Evolutionary conservation across 2,329 filamentous ascomycete genomes (phyloP).

Genomic region (Bipolaris victoriae): DNA sequence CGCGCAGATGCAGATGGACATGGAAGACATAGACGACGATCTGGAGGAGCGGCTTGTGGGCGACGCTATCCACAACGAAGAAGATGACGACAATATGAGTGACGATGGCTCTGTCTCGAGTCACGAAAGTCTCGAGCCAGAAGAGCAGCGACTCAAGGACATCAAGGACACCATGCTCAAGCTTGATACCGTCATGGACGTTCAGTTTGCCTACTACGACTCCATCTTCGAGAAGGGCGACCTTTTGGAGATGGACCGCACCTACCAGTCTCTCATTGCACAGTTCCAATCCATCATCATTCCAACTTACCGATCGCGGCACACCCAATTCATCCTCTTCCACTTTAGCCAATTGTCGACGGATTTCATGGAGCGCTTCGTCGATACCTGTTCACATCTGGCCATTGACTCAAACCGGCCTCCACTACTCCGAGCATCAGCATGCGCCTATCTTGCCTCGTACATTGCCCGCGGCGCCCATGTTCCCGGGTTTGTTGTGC

Average conservation of each 20-base stretch:
- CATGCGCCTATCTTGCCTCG: slow-evolving; percentile 89
- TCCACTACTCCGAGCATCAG: slow-evolving; percentile 77
- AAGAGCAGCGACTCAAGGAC: slow-evolving; percentile 67
- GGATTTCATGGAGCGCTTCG: slow-evolving; percentile 80
- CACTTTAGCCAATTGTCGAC: slow-evolving; percentile 88
- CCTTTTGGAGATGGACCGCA: slow-evolving; percentile 68
- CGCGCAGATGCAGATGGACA: slow-evolving; percentile 89
- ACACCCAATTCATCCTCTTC: slow-evolving; percentile 95
- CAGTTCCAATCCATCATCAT: slow-evolving; percentile 90
- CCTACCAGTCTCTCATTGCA: slow-evolving; percentile 78
- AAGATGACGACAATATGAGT: slow-evolving; percentile 62
- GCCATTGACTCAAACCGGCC: slow-evolving; percentile 69
- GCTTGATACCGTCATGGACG: slow-evolving; percentile 87
- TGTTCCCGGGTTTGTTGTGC: slow-evolving; percentile 76
- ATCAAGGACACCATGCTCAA: slow-evolving; percentile 86
- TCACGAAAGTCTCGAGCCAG: slow-evolving; percentile 65
- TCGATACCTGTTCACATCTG: slow-evolving; percentile 75
- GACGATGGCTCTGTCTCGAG: slow-evolving; percentile 74
- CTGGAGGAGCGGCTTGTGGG: slow-evolving; percentile 74
- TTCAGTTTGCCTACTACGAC: slow-evolving; percentile 83
- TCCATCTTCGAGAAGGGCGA: slow-evolving; percentile 73
- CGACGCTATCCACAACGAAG: slow-evolving; percentile 56
- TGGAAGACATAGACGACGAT: slow-evolving; percentile 92
- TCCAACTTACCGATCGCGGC: slow-evolving; percentile 87
- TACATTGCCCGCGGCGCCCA: slow-evolving; percentile 91